A percentile compares a stretch with the other conserved stretches of the same genome.
Evolutionary conservation across 2,329 filamentous ascomycete genomes (phyloP).

Genomic region (Cadophora sp.): DNA sequence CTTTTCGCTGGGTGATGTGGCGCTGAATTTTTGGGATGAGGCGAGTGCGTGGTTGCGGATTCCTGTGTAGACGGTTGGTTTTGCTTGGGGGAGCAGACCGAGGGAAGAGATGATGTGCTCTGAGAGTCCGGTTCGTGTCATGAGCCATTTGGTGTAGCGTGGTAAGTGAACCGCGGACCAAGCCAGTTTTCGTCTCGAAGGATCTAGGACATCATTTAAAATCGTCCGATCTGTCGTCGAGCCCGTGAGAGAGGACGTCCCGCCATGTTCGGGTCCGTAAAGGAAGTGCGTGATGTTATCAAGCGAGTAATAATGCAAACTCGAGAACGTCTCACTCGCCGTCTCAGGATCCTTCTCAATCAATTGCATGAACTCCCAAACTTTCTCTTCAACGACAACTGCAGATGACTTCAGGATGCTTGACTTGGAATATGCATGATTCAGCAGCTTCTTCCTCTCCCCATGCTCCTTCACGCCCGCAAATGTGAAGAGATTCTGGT

Average conservation of each 20-base stretch:
- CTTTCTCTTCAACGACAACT: conserved; percentile 48
- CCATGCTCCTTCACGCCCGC: conserved; percentile 50
- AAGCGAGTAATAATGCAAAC: conserved; percentile 59
- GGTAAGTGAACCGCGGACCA: conserved; percentile 58
- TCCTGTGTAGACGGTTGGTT: conserved; percentile 57
- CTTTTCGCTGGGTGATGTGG: conserved; percentile 16
- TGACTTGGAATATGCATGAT: conserved; percentile 60
- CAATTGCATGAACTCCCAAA: conserved; percentile 49
- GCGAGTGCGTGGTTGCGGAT: conserved; percentile 52
- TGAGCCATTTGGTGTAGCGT: conserved; percentile 55
- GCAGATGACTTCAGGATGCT: conserved; percentile 47
- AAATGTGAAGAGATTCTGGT: conserved; percentile 60
- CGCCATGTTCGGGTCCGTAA: conserved; percentile 52
- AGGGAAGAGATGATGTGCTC: conserved; percentile 44
- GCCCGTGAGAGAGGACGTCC: conserved; percentile 52
- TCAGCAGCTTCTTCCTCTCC: conserved; percentile 58
- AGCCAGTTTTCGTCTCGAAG: conserved; percentile 51
- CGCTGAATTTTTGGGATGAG: conserved; percentile 38
- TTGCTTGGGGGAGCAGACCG: conserved; percentile 55
- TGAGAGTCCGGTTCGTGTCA: conserved; percentile 48
- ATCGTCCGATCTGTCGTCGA: conserved; percentile 47
- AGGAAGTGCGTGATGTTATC: conserved; percentile 60
- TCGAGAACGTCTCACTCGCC: conserved; percentile 53
- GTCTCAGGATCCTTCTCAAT: conserved; percentile 46
- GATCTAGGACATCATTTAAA: conserved; percentile 56